Evolutionary conservation across 768 basidiomycete species (phyloP), one percentile per base, ranked within the genome.

Genomic region (Xerocomus potaroensis): DNA sequence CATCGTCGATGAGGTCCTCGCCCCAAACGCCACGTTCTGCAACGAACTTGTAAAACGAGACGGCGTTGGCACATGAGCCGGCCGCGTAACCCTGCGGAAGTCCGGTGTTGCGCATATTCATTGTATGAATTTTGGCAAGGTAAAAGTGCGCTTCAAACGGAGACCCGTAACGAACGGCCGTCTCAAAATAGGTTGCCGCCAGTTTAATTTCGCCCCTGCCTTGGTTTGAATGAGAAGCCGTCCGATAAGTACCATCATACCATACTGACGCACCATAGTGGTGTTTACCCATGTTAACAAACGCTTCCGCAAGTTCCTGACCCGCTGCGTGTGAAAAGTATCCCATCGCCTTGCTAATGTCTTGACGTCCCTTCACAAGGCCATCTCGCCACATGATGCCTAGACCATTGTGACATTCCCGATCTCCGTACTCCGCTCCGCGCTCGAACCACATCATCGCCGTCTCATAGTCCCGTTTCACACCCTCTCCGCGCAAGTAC

Each of bases 381-480:
- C 91, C 96, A 59, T 98, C 96, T 26, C 95, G 75, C 70, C 84
- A 87, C 49, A 98, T 90, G 57, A 97, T 86, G 0, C 94, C 96
- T 29, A 99, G 71, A 0, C 84, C 87, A 59, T 96, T 97, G 48
- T 85, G 81, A 53, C 84, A 87, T 65, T 98, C 95, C 48, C 84
- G 78, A 58, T 99, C 95, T 21, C 82, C 84, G 59, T 83, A 78
- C 34, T 79, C 78, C 11, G 76, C 80, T 1, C 90, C 95, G 43
- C 96, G 77, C 56, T 92, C 89, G 56, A 94, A 94, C 96, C 96
- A 99, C 72, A 94, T 78, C 70, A 83, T 91, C 8, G 91, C 94
- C 51, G 79, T 65, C 22, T 75, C 72, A 16, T 78, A 76, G 64
- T 97, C 89, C 49, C 75, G 73, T 56, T 84, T 85, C 19, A 90